These are phyloP conservation scores for Trametes cinnabarina DNA, from an alignment of 768 basidiomycete genomes.

Conservation along the genomic window DNA sequence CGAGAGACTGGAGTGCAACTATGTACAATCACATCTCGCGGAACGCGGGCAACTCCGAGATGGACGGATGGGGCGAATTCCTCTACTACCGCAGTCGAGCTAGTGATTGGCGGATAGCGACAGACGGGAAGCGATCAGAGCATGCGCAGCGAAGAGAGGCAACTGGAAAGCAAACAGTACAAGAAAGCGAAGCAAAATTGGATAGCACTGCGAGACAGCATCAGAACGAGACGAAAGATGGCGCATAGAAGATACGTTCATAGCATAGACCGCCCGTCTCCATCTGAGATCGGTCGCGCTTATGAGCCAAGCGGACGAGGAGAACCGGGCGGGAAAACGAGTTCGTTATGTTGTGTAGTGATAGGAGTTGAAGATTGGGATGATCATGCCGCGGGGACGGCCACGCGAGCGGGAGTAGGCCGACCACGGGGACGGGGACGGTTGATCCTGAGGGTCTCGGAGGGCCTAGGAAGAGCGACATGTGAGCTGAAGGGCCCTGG, in stretches of 20 bases:
- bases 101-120: not conserved
- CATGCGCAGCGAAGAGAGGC: not conserved
- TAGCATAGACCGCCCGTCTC: constrained; percentile 28
- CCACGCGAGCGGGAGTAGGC: constrained; percentile 34
- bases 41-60: constrained; percentile 16
- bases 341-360: not conserved
- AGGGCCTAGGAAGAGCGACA: constrained; percentile 29
- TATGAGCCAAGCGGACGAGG: not conserved
- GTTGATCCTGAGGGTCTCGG: constrained; percentile 42
- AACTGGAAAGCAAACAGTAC: constrained; percentile 3
- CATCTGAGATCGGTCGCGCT: not conserved
- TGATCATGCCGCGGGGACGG: constrained; percentile 28
- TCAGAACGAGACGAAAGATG: constrained; percentile 6
- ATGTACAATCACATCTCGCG: constrained; percentile 19
- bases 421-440: constrained; percentile 47
- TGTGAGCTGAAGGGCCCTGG: not conserved
- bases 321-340: not conserved
- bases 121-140: not conserved
- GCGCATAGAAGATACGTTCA: constrained; percentile 32
- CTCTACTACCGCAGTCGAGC: constrained; percentile 1
- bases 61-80: constrained; percentile 17
- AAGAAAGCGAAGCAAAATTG: constrained; percentile 1
- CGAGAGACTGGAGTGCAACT: constrained; percentile 20
- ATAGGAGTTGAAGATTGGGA: not conserved
- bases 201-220: constrained; percentile 17